Percentiles rank a stretch among this genome's conserved stretches.
These are phyloP conservation scores for Lithospermum erythrorhizon DNA, from an alignment of 257 asterid species.

Conservation along the genomic window DNA sequence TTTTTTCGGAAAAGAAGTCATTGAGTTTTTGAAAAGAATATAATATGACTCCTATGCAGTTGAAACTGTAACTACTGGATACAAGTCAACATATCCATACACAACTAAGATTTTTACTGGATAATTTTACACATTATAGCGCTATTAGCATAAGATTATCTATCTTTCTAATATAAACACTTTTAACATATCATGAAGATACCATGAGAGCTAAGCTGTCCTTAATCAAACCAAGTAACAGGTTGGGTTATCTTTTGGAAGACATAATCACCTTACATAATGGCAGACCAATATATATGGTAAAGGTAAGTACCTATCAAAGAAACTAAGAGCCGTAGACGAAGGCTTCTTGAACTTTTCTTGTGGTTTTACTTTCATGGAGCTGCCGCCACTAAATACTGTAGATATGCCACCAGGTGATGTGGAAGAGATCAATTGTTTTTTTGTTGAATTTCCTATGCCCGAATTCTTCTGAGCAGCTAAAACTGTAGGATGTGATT, in stretches of 20 bases:
- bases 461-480: conserved; percentile 25
- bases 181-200: not conserved
- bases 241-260: not conserved
- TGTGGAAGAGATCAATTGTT: conserved; percentile 17
- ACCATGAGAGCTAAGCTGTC: not conserved
- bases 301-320: conserved; percentile 43
- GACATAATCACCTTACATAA: conserved; percentile 6
- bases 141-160: too few relatives aligned
- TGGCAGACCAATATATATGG: conserved; percentile 4
- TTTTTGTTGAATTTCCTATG: conserved; percentile 20
- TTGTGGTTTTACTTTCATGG: conserved; percentile 28
- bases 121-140: too few relatives aligned
- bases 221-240: not conserved
- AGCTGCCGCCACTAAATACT: conserved; percentile 19
- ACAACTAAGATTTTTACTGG: too few relatives aligned
- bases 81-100: too few relatives aligned
- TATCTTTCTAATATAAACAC: too few relatives aligned
- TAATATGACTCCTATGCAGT: too few relatives aligned
- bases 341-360: conserved; percentile 42
- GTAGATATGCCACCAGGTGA: conserved; percentile 21
- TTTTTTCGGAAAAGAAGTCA: too few relatives aligned
- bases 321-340: conserved; percentile 37
- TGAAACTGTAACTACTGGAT: too few relatives aligned
- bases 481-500: conserved; percentile 19
- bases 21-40: too few relatives aligned